Base-by-base conservation (phyloP, 2,329 filamentous ascomycete genomes). In the Stemphylium beticola region DNA sequence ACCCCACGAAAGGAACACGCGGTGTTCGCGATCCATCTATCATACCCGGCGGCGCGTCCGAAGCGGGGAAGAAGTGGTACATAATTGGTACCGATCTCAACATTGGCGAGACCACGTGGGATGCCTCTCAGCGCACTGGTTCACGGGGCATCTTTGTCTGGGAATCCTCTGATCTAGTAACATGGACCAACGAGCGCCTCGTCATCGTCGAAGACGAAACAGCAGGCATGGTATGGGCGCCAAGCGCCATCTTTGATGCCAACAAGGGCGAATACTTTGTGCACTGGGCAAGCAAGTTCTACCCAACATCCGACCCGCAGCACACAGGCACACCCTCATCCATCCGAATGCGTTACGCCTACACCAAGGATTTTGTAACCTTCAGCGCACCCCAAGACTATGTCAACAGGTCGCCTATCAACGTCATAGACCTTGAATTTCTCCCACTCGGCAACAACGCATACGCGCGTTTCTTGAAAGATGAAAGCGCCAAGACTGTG, bases 181-280 rank as follows among this genome's bases (percentile, higher is more conserved):
- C 77, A 55, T 85, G 81, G 79, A 74, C 62, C 10, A 71, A 72
- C 11, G 81, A 84, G 63, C 71, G 81, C 5, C 72, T 85, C 2
- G 77, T 82, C 0, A 70, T 66, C 0, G 82, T 85, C 10, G 82
- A 85, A 60, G 78, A 83, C 52, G 67, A 68, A n/a, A 80, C 76
- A 3, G 83, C 82, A 0, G 83, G 83, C 3, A 85, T 85, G 83
- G 81, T 84, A 0, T 85, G 83, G 83, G 83, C 83, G 0, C 83
- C 83, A 0, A 80, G 82, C 45, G 82, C 82, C 0, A 79, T 85
- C 46, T 85, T 79, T 78, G 82, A 85, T 58, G 71, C 75, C 0
- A 67, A 71, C 1, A 78, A 79, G 62, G 62, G 67, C 14, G 74
- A 78, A 38, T 83, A 79, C 65, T 76, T 79, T 15, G 76, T 83